phyloP scores from a whole-genome alignment of 441 rosid genomes.

The Gossypium davidsonii region DNA sequence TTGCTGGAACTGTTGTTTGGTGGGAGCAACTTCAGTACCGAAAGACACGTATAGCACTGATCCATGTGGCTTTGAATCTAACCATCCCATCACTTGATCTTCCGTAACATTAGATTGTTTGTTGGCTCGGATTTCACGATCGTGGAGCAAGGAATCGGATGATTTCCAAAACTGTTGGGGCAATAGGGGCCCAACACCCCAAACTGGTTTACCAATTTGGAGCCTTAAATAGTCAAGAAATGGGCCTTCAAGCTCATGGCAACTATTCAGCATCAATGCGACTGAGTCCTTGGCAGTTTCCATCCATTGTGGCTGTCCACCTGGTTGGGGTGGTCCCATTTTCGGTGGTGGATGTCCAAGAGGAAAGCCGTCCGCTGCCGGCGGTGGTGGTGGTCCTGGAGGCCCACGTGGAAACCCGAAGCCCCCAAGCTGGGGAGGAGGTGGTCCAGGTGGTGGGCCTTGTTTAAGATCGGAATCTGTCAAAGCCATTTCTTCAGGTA shows the following conservation, averaged over 20 bases:
- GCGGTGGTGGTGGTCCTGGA: constrained; percentile 11
- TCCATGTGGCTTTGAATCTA: constrained; percentile 35
- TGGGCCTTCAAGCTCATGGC: constrained; percentile 32
- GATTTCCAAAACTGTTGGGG: constrained; percentile 34
- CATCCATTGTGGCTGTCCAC: constrained; percentile 31
- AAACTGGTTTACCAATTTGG: constrained; percentile 28
- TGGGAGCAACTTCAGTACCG: constrained; percentile 45
- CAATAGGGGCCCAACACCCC: constrained; percentile 33
- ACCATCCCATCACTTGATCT: constrained; percentile 34
- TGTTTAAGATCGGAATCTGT: constrained; percentile 31
- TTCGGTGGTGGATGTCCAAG: constrained; percentile 9
- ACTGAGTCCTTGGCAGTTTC: constrained; percentile 17
- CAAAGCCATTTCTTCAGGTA: constrained; percentile 42
- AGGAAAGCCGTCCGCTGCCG: background rate
- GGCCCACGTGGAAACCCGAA: background rate
- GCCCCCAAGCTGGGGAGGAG: background rate
- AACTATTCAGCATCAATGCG: constrained; percentile 31
- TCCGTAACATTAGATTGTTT: constrained; percentile 28
- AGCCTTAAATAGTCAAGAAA: constrained; percentile 20
- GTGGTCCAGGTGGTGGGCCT: constrained; percentile 23
- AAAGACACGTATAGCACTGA: constrained; percentile 46
- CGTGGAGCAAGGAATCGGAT: constrained; percentile 17
- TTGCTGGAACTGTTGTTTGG: constrained; percentile 26
- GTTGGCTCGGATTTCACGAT: constrained; percentile 24
- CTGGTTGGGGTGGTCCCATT: constrained; percentile 20